Evolutionary conservation across 306 rosid species (phyloP).

Genomic region (Vachellia pachyceras): DNA sequence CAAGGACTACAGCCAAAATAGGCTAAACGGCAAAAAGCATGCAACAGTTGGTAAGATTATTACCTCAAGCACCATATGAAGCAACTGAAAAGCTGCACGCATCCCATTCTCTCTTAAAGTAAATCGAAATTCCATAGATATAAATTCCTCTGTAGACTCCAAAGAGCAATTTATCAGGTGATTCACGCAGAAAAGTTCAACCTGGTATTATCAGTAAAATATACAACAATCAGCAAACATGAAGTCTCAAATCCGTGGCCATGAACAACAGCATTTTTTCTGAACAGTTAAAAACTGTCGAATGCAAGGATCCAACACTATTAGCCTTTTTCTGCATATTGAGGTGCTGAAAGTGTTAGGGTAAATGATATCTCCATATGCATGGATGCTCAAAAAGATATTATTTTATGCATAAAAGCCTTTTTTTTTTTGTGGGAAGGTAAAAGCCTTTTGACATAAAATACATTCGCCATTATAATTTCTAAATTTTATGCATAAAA

Average conservation of each 20-base stretch:
- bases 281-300: not conserved
- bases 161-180: constrained; percentile 95
- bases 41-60: constrained; percentile 34
- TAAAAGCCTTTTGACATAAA: not conserved
- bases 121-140: constrained; percentile 98
- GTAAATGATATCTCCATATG: not conserved
- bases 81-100: constrained; percentile 99
- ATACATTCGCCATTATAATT: not conserved
- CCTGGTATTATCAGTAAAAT: constrained; percentile 54
- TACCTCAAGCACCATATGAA: constrained; percentile 99
- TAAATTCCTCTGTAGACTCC: constrained; percentile 98
- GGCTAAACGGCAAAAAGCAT: not conserved
- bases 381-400: constrained; percentile 25
- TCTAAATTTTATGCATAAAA: not conserved
- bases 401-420: no score
- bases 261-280: not conserved
- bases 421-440: no score
- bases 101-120: constrained; percentile 93
- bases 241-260: constrained; percentile 12
- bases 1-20: constrained; percentile 8
- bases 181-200: constrained; percentile 97
- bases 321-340: not conserved
- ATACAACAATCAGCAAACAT: constrained; percentile 37
- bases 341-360: not conserved
- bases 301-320: not conserved